These are phyloP conservation scores for Russula brevipes DNA, from an alignment of 768 basidiomycete genomes.

Conservation along the genomic window DNA sequence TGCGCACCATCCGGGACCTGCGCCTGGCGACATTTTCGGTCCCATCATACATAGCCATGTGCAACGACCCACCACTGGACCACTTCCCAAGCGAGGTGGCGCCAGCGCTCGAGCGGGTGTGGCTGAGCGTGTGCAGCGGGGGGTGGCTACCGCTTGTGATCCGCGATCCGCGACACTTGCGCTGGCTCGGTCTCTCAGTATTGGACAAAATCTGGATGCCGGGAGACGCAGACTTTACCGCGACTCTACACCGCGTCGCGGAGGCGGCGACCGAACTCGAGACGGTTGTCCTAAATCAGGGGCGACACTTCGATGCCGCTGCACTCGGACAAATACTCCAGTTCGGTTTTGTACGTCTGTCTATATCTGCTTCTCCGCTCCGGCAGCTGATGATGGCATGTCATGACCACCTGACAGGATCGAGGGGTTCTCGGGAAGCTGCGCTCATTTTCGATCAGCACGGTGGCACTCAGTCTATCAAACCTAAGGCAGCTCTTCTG, in stretches of 20 bases:
- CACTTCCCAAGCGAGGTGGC: not conserved
- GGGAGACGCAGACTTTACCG: not conserved
- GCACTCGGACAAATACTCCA: slow-evolving; percentile 7
- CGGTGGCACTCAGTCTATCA: not conserved
- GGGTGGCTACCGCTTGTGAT: slow-evolving; percentile 5
- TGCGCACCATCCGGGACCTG: slow-evolving; percentile 15
- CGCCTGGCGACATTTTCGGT: not conserved
- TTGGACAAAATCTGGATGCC: not conserved
- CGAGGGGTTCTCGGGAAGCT: slow-evolving; percentile 10
- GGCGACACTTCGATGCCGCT: not conserved
- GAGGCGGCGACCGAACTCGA: slow-evolving; percentile 11
- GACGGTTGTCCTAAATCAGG: slow-evolving; percentile 8
- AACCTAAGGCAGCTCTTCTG: slow-evolving; percentile 10
- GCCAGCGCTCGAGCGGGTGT: slow-evolving; percentile 3
- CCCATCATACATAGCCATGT: not conserved
- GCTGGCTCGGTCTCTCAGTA: slow-evolving; percentile 11
- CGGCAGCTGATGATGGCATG: not conserved
- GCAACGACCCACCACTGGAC: not conserved
- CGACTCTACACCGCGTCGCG: slow-evolving; percentile 1
- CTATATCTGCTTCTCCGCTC: not conserved
- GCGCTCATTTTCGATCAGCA: slow-evolving; percentile 9
- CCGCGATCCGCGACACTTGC: slow-evolving; percentile 12
- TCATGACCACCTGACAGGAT: not conserved
- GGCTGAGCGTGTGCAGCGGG: not conserved
- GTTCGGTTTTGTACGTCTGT: slow-evolving; percentile 11